Evolutionary conservation across 495 filamentous ascomycete species (phyloP).

Genomic region (Podospora bellae-mahoneyi): DNA sequence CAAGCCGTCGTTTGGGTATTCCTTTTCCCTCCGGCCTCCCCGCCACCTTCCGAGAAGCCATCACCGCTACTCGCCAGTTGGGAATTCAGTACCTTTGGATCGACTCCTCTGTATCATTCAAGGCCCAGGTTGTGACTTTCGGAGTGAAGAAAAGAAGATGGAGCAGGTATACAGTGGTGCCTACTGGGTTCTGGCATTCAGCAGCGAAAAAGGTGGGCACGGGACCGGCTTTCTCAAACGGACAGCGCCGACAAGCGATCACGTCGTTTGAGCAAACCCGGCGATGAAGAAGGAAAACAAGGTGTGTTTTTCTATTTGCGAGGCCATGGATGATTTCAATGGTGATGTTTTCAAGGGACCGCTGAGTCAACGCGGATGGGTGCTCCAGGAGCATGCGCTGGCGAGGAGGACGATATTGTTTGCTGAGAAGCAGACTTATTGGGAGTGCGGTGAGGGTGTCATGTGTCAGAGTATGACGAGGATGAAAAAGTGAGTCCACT

Average conservation of each 20-base stretch:
- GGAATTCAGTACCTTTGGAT: constrained; percentile 34
- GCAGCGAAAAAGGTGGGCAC: not conserved
- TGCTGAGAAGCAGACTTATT: constrained; percentile 36
- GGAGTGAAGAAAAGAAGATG: constrained; percentile 33
- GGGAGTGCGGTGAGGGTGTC: constrained; percentile 41
- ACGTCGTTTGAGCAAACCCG: not conserved
- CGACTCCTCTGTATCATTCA: constrained; percentile 44
- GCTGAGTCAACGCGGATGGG: constrained; percentile 38
- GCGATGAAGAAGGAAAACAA: not conserved
- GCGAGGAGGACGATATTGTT: constrained; percentile 39
- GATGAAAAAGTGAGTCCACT: constrained; percentile 31
- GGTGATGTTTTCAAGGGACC: constrained; percentile 28
- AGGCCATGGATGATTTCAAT: constrained; percentile 35
- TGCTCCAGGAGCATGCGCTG: constrained; percentile 40
- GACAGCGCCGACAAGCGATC: constrained; percentile 4
- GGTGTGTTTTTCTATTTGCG: constrained; percentile 22
- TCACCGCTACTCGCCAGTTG: constrained; percentile 17
- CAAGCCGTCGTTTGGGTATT: constrained; percentile 10
- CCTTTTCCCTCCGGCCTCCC: constrained; percentile 10
- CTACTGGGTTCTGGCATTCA: constrained; percentile 33
- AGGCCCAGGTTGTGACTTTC: constrained; percentile 32
- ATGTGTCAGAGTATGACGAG: constrained; percentile 32
- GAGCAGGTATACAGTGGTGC: constrained; percentile 32
- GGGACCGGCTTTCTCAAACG: constrained; percentile 23
- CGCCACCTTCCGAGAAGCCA: constrained; percentile 23